phyloP scores from a whole-genome alignment of 2,329 filamentous ascomycete genomes.

The Pseudovirgaria hyperparasitica region DNA sequence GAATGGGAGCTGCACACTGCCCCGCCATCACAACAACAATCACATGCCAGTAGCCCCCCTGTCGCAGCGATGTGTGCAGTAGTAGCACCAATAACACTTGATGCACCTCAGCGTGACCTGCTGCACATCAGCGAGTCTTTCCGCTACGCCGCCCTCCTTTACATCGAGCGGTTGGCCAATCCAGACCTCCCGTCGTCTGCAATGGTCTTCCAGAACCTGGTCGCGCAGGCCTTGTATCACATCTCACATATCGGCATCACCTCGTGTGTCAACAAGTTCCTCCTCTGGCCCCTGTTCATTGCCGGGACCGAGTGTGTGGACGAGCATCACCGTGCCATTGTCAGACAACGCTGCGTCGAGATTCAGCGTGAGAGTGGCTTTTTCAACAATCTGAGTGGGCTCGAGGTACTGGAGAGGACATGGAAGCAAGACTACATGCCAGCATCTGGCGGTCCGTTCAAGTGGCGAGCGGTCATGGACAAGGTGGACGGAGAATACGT shows the following conservation, averaged over 20 bases:
- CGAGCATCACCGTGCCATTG: slow-evolving; percentile 62
- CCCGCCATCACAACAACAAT: too few relatives aligned
- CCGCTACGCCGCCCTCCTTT: slow-evolving; percentile 77
- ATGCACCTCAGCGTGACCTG: slow-evolving; percentile 55
- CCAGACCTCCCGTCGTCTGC: slow-evolving; percentile 61
- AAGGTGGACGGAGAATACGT: slow-evolving; percentile 39
- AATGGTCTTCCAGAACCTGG: slow-evolving; percentile 69
- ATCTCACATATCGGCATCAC: slow-evolving; percentile 65
- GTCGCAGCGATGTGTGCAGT: slow-evolving; percentile 9
- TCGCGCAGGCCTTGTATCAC: slow-evolving; percentile 71
- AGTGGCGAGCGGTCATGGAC: slow-evolving; percentile 39
- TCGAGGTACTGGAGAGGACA: slow-evolving; percentile 74
- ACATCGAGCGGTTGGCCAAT: slow-evolving; percentile 75
- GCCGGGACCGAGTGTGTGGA: slow-evolving; percentile 81
- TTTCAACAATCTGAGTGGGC: slow-evolving; percentile 78
- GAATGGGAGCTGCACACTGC: slow-evolving; percentile 66
- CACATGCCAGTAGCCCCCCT: slow-evolving; percentile 13
- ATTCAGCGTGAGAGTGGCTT: slow-evolving; percentile 85
- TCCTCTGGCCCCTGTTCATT: slow-evolving; percentile 89
- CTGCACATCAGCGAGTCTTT: slow-evolving; percentile 80
- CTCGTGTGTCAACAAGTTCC: slow-evolving; percentile 67
- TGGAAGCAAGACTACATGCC: slow-evolving; percentile 49
- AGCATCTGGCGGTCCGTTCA: slow-evolving; percentile 28
- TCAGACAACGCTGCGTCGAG: slow-evolving; percentile 68
- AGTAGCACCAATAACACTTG: slow-evolving; percentile 9